Percentiles rank a stretch among this genome's conserved stretches.
Evolutionary conservation across 495 filamentous ascomycete species (phyloP).

Genomic region (Wilcoxina mikolae): DNA sequence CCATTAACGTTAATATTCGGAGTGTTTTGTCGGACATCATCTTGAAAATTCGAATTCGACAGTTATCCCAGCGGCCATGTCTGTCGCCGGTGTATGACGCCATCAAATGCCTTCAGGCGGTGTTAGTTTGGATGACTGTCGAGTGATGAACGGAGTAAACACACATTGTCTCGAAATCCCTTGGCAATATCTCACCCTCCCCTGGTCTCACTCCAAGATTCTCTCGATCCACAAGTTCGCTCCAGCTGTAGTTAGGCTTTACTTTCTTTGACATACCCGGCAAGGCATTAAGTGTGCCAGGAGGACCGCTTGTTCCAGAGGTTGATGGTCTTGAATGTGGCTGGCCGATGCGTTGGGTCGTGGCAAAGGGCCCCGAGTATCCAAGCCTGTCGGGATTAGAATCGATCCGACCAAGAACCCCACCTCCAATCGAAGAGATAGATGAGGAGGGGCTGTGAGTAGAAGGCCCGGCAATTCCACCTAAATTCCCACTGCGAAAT

Average conservation of each 20-base stretch:
- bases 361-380: not conserved
- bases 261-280: not conserved
- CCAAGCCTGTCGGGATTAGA: too few species aligned
- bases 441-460: not conserved
- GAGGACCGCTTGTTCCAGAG: not conserved
- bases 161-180: conserved; percentile 15
- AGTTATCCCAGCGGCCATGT: conserved; percentile 20
- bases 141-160: not conserved
- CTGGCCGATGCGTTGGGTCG: not conserved
- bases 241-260: conserved; percentile 16
- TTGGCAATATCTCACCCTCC: conserved; percentile 17
- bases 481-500: not conserved
- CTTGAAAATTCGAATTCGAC: conserved; percentile 18
- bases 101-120: conserved; percentile 7
- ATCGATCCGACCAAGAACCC: not conserved
- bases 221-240: conserved; percentile 8
- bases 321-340: conserved; percentile 2
- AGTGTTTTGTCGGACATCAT: conserved; percentile 3
- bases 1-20: conserved; percentile 17
- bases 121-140: not conserved
- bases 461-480: not conserved
- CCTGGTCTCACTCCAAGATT: conserved; percentile 12
- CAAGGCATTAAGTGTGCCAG: not conserved
- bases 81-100: conserved; percentile 19
- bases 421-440: not conserved